These are phyloP conservation scores for Phaeosphaeriaceae sp. DNA, from an alignment of 2,329 filamentous ascomycete genomes.

Conservation along the genomic window DNA sequence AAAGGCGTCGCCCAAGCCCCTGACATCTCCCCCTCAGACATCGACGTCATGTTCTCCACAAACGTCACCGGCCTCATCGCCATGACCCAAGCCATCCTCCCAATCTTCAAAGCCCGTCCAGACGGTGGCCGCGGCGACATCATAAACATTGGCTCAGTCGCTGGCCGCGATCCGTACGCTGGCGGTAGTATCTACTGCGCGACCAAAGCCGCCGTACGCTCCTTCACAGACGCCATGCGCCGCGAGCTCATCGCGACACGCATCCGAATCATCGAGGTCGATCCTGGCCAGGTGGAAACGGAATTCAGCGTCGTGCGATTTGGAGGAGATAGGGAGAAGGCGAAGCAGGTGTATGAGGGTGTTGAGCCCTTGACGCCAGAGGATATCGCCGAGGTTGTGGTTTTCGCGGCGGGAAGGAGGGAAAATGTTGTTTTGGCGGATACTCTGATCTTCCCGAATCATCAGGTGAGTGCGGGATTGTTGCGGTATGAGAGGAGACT, in stretches of 20 bases:
- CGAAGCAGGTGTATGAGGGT: constrained; percentile 83
- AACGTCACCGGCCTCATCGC: constrained; percentile 96
- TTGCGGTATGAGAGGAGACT: constrained; percentile 9
- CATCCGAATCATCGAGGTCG: constrained; percentile 85
- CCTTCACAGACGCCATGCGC: constrained; percentile 81
- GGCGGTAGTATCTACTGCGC: constrained; percentile 93
- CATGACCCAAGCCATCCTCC: constrained; percentile 90
- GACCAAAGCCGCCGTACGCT: constrained; percentile 85
- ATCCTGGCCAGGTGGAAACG: constrained; percentile 92
- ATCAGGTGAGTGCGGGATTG: constrained; percentile 70
- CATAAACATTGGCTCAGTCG: constrained; percentile 93
- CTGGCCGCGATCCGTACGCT: constrained; percentile 84
- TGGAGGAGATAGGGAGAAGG: constrained; percentile 86
- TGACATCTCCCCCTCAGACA: constrained; percentile 80
- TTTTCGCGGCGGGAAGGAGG: constrained; percentile 81
- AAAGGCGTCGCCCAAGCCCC: constrained; percentile 87
- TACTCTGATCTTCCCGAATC: constrained; percentile 83
- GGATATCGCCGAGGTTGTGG: constrained; percentile 88
- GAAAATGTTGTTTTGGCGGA: constrained; percentile 94
- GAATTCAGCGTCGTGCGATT: constrained; percentile 91
- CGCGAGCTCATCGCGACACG: constrained; percentile 82
- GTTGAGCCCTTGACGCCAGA: constrained; percentile 80
- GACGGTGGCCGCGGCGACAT: constrained; percentile 86
- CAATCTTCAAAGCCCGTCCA: constrained; percentile 73
- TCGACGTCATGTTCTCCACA: constrained; percentile 85